Base-by-base conservation (phyloP, 108 stramenopile genomes). In the Cyclotella sp. region DNA sequence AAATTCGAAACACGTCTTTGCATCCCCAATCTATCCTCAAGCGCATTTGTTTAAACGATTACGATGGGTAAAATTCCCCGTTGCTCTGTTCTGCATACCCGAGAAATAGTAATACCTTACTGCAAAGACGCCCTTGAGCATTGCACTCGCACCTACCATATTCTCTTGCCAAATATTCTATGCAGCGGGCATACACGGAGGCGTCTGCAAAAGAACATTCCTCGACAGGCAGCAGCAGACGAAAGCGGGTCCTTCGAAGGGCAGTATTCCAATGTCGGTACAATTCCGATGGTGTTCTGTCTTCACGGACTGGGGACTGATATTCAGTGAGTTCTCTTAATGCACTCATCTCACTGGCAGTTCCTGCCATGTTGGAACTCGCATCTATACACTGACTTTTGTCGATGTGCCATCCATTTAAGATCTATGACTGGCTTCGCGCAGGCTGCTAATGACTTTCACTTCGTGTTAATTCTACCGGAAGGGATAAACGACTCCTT, bases 251-350 rank as follows among this genome's bases (percentile, higher is more conserved):
- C 29, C 42, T 66, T 65, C 44, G 73, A 75, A 26, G 73, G 73
- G 22, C 43, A 54, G 28, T 54, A 65, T 51, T 14, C 68, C 19
- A 29, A 40, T 61, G 72, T 62, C 0, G 68, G 77, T 28, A 75
- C 59, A 0, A 68, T 86, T 16, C 86, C 86, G 1, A 64, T 84
- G 15, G 83, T 84, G 14, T 86, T 86, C 63, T 70, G 71, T 30
- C 67, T 86, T n/a, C 86, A 86, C 66, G 83, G 83, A 63, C 77
- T 72, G 30, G 76, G 80, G 16, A 72, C 71, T 28, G 66, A 59
- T 59, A 12, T n/a, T 29, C 27, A 19, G 67, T 63, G n/a, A 63
- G 62, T 63, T 63, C 21, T 52, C 7, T n/a, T n/a, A 6, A 22
- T 52, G 5, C 21, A 3, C 21, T 1, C 7, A 22, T 52, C 21